phyloP scores from a whole-genome alignment of 1,284 basidiomycete species.

The Marasmius sp. region DNA sequence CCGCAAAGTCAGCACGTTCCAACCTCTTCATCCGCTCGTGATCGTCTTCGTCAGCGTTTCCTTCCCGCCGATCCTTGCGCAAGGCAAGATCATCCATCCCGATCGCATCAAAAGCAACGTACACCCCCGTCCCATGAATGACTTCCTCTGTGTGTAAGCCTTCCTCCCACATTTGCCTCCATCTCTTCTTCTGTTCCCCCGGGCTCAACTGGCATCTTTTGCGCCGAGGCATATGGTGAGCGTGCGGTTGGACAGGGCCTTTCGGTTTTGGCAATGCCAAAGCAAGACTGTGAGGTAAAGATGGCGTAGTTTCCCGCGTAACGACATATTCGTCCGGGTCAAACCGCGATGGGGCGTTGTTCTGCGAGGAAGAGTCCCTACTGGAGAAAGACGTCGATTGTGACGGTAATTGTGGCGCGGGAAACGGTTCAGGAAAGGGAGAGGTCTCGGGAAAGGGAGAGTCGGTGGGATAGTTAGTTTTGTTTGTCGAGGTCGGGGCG shows the following conservation, averaged over 20 bases:
- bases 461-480: background rate
- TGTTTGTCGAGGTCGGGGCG: background rate
- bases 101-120: background rate
- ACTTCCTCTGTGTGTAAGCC: background rate
- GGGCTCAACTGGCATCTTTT: slow-evolving; percentile 2
- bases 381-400: background rate
- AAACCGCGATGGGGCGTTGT: background rate
- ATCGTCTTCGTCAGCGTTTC: background rate
- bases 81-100: background rate
- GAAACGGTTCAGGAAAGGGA: background rate
- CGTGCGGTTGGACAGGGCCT: slow-evolving; percentile 13
- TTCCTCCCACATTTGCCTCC: background rate
- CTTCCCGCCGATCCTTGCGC: background rate
- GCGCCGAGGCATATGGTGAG: slow-evolving; percentile 8
- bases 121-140: background rate
- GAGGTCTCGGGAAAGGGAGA: background rate
- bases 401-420: background rate
- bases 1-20: background rate
- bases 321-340: background rate
- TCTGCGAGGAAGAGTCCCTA: background rate
- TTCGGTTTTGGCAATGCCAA: slow-evolving; percentile 3
- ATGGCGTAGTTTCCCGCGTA: background rate
- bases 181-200: background rate
- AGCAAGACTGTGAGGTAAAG: background rate
- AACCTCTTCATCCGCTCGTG: background rate